Conservation (phyloP, 73 alveolate genomes). For the Vitrella brassicaformis region DNA sequence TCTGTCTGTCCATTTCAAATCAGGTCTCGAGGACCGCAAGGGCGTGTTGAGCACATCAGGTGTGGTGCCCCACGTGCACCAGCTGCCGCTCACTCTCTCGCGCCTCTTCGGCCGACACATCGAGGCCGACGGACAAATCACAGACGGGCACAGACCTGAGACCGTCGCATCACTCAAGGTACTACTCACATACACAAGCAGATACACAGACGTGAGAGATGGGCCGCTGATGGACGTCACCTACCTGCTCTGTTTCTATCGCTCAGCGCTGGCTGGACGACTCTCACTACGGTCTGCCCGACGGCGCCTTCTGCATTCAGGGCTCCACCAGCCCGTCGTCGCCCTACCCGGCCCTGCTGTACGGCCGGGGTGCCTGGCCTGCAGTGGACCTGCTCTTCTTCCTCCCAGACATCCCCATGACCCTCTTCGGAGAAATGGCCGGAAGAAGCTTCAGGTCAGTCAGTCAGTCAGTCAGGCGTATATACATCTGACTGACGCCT, state of each 20-base stretch:
- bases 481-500: conserved; percentile 19
- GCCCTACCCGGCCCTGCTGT: conserved; percentile 85
- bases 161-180: neutral
- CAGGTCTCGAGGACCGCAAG: conserved; percentile 69
- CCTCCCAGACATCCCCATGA: conserved; percentile 88
- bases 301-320: conserved; percentile 72
- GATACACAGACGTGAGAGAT: conserved; percentile 5
- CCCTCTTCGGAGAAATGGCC: conserved; percentile 84
- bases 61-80: conserved; percentile 81
- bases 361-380: conserved; percentile 87
- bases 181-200: neutral
- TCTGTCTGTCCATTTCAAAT: no score
- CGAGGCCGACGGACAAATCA: conserved; percentile 81
- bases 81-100: conserved; percentile 71
- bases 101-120: conserved; percentile 80
- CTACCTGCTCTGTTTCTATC: no score
- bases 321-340: conserved; percentile 77
- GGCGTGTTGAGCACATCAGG: conserved; percentile 80
- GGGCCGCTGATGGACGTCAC: conserved; percentile 33
- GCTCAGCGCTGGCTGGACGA: conserved; percentile 63
- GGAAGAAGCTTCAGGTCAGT: conserved; percentile 64
- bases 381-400: conserved; percentile 86
- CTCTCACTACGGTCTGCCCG: conserved; percentile 59
- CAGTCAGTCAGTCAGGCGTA: neutral
- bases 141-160: conserved; percentile 1